Conservation (phyloP, 352 stramenopile genomes). For the Globisporangium parvum region DNA sequence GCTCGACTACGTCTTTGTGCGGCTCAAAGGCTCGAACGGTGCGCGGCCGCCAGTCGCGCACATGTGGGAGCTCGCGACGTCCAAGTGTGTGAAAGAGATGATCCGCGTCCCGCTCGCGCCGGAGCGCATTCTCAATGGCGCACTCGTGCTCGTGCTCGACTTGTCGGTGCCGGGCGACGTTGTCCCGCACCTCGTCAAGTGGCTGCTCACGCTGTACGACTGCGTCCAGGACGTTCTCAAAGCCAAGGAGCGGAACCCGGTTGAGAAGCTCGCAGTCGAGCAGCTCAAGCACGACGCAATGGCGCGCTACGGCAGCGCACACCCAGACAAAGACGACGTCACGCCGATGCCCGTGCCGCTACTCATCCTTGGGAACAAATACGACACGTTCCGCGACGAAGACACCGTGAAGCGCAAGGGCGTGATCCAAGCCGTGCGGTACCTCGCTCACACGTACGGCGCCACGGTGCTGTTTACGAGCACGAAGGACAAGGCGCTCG, state of each 20-base stretch:
- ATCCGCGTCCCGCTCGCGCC: constrained; percentile 77
- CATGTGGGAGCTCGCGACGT: constrained; percentile 89
- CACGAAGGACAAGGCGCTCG: constrained; percentile 81
- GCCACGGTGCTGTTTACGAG: constrained; percentile 83
- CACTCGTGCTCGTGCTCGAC: constrained; percentile 81
- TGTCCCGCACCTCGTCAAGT: constrained; percentile 75
- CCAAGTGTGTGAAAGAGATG: constrained; percentile 78
- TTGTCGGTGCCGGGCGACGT: constrained; percentile 74
- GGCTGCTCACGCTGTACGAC: constrained; percentile 52
- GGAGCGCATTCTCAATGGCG: constrained; percentile 65
- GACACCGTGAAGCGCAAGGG: constrained; percentile 84
- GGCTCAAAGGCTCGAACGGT: constrained; percentile 41
- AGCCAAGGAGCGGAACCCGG: constrained; percentile 56
- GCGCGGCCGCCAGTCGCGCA: constrained; percentile 58
- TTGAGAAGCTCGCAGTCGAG: constrained; percentile 56
- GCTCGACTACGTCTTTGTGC: constrained; percentile 89
- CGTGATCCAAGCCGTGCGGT: constrained; percentile 77
- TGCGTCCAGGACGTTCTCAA: constrained; percentile 54
- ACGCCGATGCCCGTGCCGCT: constrained; percentile 68
- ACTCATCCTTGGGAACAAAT: constrained; percentile 87
- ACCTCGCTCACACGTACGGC: constrained; percentile 83
- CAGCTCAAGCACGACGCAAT: constrained; percentile 42
- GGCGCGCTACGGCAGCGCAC: constrained; percentile 41
- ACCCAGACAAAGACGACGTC: constrained; percentile 75
- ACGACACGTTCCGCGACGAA: constrained; percentile 83